A percentile compares a stretch with the other conserved stretches of the same genome.
Conservation (phyloP, 345 rosid species). For the Arabidopsis suecica region DNA sequence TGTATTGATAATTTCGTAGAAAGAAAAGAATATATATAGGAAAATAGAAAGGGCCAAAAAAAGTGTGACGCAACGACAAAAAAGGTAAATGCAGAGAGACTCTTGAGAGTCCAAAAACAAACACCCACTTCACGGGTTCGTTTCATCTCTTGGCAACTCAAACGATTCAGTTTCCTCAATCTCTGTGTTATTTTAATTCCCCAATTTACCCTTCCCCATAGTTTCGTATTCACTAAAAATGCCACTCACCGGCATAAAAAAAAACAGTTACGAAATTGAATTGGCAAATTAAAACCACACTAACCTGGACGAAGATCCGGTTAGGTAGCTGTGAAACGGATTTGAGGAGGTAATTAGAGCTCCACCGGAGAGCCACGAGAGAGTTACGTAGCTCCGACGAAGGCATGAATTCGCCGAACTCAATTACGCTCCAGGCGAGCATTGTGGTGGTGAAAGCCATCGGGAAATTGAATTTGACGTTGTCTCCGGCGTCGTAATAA, state of each 20-base stretch:
- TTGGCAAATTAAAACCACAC: constrained; percentile 1
- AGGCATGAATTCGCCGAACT: constrained; percentile 87
- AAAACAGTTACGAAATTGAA: constrained; percentile 38
- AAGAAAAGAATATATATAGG: background rate
- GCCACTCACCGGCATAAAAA: constrained; percentile 33
- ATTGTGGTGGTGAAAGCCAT: constrained; percentile 96
- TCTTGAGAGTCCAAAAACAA: constrained; percentile 25
- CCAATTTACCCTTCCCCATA: constrained; percentile 25
- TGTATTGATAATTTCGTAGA: background rate
- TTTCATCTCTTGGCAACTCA: constrained; percentile 31
- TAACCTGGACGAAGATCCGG: constrained; percentile 91
- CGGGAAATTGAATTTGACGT: constrained; percentile 88
- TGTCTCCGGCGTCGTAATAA: constrained; percentile 96
- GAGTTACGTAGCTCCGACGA: constrained; percentile 63
- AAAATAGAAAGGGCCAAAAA: background rate
- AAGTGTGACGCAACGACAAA: constrained; percentile 41
- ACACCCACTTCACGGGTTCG: constrained; percentile 43
- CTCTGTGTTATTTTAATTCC: background rate
- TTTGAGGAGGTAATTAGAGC: constrained; percentile 79
- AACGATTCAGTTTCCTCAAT: constrained; percentile 42
- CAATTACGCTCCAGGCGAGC: constrained; percentile 89
- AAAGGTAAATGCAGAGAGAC: constrained; percentile 31
- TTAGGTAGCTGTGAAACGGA: constrained; percentile 83
- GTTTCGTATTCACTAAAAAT: constrained; percentile 14
- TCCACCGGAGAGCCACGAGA: constrained; percentile 79